These are phyloP conservation scores for Stromatinia cepivora DNA, from an alignment of 2,329 filamentous ascomycete genomes.

Conservation along the genomic window DNA sequence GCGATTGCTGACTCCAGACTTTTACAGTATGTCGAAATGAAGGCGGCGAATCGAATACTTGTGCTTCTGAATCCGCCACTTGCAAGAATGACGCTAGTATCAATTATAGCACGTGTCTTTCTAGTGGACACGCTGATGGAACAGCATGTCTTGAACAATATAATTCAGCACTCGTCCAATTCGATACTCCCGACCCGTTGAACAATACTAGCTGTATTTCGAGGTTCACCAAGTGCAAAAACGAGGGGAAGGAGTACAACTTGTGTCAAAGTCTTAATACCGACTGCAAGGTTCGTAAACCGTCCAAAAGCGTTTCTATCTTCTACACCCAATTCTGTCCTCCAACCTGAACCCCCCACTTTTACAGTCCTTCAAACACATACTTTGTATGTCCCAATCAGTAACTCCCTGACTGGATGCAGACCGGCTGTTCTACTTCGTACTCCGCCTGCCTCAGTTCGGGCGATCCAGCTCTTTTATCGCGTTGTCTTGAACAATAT, in stretches of 20 bases:
- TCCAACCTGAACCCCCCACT: not conserved
- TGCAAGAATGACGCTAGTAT: conserved; percentile 26
- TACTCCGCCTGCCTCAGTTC: conserved; percentile 13
- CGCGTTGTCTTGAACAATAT: conserved; percentile 13
- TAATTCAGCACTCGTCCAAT: not conserved
- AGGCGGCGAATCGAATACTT: conserved; percentile 23
- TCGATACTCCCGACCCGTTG: not conserved
- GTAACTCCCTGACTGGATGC: not conserved
- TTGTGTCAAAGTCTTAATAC: conserved; percentile 8
- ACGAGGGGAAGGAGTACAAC: not conserved
- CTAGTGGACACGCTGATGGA: conserved; percentile 23
- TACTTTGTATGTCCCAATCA: not conserved
- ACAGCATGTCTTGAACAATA: conserved; percentile 23
- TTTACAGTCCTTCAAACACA: too few relatives aligned
- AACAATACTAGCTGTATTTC: conserved; percentile 2
- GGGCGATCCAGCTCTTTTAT: conserved; percentile 1
- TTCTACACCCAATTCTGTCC: not conserved
- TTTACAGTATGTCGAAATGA: conserved; percentile 13
- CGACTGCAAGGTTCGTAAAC: conserved; percentile 14
- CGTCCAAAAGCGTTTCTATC: not conserved
- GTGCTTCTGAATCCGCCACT: conserved; percentile 23
- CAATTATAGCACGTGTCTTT: conserved; percentile 24
- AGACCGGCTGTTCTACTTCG: conserved; percentile 2
- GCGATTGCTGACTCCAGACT: not conserved
- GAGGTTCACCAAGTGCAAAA: conserved; percentile 5